Evolutionary conservation across 1,284 basidiomycete genomes (phyloP), one percentile per base, ranked within the genome.

Genomic region (Mrakiaceae sp.): DNA sequence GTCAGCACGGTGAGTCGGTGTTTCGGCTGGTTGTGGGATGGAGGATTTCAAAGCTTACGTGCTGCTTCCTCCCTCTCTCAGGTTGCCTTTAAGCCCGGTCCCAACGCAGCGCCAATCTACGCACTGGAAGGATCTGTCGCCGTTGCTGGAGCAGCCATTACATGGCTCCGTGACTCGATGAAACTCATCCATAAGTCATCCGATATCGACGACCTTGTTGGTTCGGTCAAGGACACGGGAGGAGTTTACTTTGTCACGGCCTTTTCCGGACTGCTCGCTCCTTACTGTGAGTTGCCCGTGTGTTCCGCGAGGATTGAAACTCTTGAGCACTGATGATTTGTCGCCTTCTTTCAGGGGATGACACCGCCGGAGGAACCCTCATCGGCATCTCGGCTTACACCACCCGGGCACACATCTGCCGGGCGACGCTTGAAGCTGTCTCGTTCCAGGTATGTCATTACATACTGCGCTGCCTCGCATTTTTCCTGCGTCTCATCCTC

Each of bases 151-250:
- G 90, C 87, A 69, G 92, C 92, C 8, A 86, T 98, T 74, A 94
- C 96, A 78, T 98, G 95, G 91, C 80, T 98, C 9, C 87, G 95
- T 43, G 96, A 98, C 77, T 87, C 88, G 49, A 84, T 98, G 81
- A 79, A 81, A 40, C 77, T 98, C 69, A 95, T 98, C 72, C 77
- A 84, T 54, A 82, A 86, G 51, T 88, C 92, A 0, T 76, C 76
- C 16, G 90, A 98, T 67, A 88, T 98, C 71, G 96, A 97, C 72
- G 81, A 81, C 14, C 82, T 98, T 51, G 94, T 92, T 1, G 84
- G 81, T 5, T 81, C 85, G 55, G 91, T 88, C 54, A 78, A 84
- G 14, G 84, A 87, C 72, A 87, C 90, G 0, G 94, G 89, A 55
- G 95, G 95, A n/a, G 82, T 97, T 49, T 71, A 70, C 67, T 72